Evolutionary conservation across 2,329 filamentous ascomycete species (phyloP).

Genomic region (Fusarium sp.): DNA sequence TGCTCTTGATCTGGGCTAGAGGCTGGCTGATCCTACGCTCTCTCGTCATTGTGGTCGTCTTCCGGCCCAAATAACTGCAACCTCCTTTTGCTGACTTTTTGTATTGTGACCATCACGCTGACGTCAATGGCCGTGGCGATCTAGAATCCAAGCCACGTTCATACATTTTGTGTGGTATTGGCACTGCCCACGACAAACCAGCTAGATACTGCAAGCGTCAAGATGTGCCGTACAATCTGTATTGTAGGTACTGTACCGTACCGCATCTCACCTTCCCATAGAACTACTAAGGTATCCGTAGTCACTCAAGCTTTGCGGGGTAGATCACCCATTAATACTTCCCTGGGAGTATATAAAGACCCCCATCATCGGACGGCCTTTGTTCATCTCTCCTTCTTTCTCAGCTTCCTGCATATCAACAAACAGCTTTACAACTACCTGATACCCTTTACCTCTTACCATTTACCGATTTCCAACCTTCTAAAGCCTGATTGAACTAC

Average conservation of each 20-base stretch:
- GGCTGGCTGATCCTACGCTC: constrained; percentile 32
- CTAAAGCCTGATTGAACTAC: neutral
- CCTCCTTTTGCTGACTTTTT: constrained; percentile 11
- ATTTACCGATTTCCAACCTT: neutral
- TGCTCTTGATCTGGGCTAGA: neutral
- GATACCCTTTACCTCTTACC: neutral
- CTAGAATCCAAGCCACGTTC: constrained; percentile 32
- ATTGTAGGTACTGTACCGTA: neutral
- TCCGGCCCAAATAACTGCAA: constrained; percentile 19
- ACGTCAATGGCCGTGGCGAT: constrained; percentile 44
- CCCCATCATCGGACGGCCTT: neutral
- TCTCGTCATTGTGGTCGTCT: constrained; percentile 27
- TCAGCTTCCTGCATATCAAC: neutral
- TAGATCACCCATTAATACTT: constrained; percentile 31
- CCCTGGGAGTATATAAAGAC: constrained; percentile 33
- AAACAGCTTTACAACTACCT: neutral
- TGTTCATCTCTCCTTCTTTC: neutral
- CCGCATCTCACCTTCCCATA: constrained; percentile 2
- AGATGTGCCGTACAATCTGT: neutral
- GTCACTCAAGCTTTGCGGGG: constrained; percentile 45
- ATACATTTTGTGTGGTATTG: constrained; percentile 9
- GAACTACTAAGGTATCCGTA: neutral
- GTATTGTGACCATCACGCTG: constrained; percentile 46
- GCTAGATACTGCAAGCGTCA: neutral
- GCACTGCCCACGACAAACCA: neutral